Evolutionary conservation across 2,329 filamentous ascomycete species (phyloP).

Genomic region (Nigrospora oryzae): DNA sequence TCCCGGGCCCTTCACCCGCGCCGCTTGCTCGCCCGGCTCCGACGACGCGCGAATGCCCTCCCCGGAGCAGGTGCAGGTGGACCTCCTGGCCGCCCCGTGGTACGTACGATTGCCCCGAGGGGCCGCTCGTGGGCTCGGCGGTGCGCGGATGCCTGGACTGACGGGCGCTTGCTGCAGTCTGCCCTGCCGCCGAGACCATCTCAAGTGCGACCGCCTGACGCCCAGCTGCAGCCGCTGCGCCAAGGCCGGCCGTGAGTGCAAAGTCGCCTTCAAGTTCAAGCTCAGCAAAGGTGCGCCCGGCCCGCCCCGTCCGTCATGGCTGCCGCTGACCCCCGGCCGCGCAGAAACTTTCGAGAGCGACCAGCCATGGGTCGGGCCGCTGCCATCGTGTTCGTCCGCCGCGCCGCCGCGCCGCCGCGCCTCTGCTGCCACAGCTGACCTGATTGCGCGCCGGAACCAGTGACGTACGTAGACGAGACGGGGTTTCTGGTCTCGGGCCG

Average conservation of each 20-base stretch:
- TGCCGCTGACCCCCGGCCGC: neutral
- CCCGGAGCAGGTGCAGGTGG: conserved; percentile 13
- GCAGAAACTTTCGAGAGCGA: conserved; percentile 16
- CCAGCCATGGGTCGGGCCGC: conserved; percentile 19
- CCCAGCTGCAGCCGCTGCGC: conserved; percentile 22
- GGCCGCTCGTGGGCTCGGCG: neutral
- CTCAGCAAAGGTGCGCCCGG: conserved; percentile 16
- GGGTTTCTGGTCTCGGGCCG: conserved; percentile 12
- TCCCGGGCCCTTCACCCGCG: too few species aligned
- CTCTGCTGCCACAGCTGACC: neutral
- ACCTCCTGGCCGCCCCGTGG: conserved; percentile 23
- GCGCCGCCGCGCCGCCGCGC: neutral
- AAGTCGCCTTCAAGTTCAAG: conserved; percentile 23
- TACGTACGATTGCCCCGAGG: conserved; percentile 13
- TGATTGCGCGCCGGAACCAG: conserved; percentile 6
- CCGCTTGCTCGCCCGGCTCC: too few species aligned
- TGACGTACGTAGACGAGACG: conserved; percentile 22
- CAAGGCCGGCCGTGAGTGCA: conserved; percentile 21
- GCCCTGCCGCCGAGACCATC: conserved; percentile 37
- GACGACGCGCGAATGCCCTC: conserved; percentile 19
- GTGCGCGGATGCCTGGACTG: neutral
- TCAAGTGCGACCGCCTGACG: conserved; percentile 33
- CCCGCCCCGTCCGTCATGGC: neutral
- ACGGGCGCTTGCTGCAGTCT: conserved; percentile 19
- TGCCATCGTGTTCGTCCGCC: conserved; percentile 8